A percentile compares a stretch with the other conserved stretches of the same genome.
These are phyloP conservation scores for Malania oleifera DNA, from an alignment of 164 flowering plant genomes.

Conservation along the genomic window DNA sequence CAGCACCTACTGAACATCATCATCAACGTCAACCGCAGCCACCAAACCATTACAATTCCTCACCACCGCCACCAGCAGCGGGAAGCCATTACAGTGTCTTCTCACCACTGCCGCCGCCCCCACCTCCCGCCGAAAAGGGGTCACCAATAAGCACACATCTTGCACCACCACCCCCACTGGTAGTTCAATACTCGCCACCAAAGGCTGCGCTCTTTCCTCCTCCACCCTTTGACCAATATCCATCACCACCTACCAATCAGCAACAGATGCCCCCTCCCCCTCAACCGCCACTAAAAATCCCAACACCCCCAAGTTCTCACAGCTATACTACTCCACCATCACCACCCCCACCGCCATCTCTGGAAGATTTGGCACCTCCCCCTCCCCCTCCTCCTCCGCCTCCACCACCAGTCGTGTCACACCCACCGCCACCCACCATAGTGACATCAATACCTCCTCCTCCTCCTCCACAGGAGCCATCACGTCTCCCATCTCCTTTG, in stretches of 20 bases:
- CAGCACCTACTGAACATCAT: conserved; percentile 9
- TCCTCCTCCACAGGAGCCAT: background rate
- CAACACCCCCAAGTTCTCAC: conserved; percentile 5
- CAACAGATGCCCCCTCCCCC: conserved; percentile 11
- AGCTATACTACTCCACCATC: conserved; percentile 1
- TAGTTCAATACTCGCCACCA: background rate
- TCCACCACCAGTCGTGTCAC: background rate
- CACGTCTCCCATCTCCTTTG: background rate
- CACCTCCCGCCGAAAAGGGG: conserved; percentile 11
- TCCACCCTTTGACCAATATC: background rate
- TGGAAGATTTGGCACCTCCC: conserved; percentile 9
- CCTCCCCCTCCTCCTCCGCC: conserved; percentile 5
- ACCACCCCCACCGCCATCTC: conserved; percentile 8
- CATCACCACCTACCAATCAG: conserved; percentile 4
- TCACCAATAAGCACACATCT: conserved; percentile 13
- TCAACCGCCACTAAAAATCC: conserved; percentile 3
- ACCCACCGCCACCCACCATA: conserved; percentile 8
- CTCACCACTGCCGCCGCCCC: conserved; percentile 2
- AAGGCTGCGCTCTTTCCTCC: too few species aligned
- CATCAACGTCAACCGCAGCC: conserved; percentile 6
- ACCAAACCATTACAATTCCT: background rate
- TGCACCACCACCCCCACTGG: conserved; percentile 9
- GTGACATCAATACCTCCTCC: too few species aligned
- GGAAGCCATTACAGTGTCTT: background rate
- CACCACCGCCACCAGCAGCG: too few species aligned